phyloP scores from a whole-genome alignment of 257 asterid species.

The Catharanthus roseus region DNA sequence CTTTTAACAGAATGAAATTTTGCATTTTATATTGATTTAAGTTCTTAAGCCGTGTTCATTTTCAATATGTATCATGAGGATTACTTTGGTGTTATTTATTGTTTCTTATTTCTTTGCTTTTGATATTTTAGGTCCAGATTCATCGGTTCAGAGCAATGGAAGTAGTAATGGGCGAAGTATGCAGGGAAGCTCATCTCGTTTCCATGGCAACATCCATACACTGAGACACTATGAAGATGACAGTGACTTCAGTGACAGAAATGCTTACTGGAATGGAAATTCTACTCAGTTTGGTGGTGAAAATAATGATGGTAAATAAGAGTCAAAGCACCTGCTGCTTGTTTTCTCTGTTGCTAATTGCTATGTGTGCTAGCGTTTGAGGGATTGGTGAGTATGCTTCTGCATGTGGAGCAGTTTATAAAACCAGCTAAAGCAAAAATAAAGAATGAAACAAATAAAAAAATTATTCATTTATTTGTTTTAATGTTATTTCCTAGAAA shows the following conservation, averaged over 20 bases:
- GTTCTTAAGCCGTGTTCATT: background rate
- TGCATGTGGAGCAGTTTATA: background rate
- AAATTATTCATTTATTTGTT: background rate
- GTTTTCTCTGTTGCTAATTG: background rate
- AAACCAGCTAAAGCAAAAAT: background rate
- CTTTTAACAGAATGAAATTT: background rate
- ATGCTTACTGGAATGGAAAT: slow-evolving; percentile 90
- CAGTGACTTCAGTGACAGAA: slow-evolving; percentile 42
- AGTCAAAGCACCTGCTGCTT: background rate
- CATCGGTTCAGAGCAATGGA: slow-evolving; percentile 35
- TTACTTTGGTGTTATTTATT: too few species aligned
- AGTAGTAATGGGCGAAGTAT: slow-evolving; percentile 30
- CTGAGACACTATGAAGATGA: slow-evolving; percentile 67
- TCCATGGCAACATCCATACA: slow-evolving; percentile 84
- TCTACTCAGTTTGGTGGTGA: slow-evolving; percentile 87
- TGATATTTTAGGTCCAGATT: slow-evolving; percentile 44
- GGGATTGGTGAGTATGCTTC: background rate
- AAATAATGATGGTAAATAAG: slow-evolving; percentile 31
- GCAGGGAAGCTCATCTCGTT: slow-evolving; percentile 35
- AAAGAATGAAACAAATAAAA: too few species aligned
- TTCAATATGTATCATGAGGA: background rate
- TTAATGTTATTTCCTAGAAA: background rate
- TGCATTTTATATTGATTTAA: background rate
- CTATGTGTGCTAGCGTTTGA: background rate
- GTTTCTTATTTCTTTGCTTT: background rate